These are phyloP conservation scores for Geoglossum glabrum DNA, from an alignment of 495 filamentous ascomycete genomes.

Conservation along the genomic window DNA sequence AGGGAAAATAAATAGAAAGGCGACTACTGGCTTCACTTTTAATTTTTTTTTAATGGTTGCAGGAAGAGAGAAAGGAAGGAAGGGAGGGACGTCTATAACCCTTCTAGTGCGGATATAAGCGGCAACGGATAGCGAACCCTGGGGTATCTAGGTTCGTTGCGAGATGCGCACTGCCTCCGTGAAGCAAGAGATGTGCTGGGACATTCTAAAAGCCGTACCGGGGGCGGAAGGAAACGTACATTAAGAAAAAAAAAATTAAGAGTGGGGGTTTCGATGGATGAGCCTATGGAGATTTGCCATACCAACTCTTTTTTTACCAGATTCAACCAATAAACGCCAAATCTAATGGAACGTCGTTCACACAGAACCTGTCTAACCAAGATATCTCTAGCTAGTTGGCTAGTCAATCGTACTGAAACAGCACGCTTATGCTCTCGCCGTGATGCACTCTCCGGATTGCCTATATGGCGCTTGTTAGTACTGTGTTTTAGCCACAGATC, in stretches of 20 bases:
- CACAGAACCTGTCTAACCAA: neutral
- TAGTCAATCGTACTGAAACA: slow-evolving; percentile 77
- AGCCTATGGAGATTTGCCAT: neutral
- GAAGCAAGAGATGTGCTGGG: neutral
- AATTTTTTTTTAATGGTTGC: no score
- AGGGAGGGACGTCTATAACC: no score
- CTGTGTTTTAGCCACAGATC: neutral
- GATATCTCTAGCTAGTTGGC: neutral
- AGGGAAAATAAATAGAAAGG: neutral
- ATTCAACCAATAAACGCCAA: neutral
- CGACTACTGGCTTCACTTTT: no score
- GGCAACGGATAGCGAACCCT: no score
- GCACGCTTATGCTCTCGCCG: slow-evolving; percentile 90
- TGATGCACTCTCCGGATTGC: slow-evolving; percentile 93
- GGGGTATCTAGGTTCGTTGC: no score
- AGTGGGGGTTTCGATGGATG: neutral
- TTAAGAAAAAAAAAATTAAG: neutral
- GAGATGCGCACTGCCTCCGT: neutral
- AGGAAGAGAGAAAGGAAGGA: no score
- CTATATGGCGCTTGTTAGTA: slow-evolving; percentile 17
- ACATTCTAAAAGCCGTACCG: neutral
- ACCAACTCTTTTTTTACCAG: neutral
- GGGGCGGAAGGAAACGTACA: neutral
- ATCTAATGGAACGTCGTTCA: neutral
- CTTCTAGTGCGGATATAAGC: no score